These are phyloP conservation scores for Acacia crassicarpa DNA, from an alignment of 306 rosid species.

Conservation along the genomic window DNA sequence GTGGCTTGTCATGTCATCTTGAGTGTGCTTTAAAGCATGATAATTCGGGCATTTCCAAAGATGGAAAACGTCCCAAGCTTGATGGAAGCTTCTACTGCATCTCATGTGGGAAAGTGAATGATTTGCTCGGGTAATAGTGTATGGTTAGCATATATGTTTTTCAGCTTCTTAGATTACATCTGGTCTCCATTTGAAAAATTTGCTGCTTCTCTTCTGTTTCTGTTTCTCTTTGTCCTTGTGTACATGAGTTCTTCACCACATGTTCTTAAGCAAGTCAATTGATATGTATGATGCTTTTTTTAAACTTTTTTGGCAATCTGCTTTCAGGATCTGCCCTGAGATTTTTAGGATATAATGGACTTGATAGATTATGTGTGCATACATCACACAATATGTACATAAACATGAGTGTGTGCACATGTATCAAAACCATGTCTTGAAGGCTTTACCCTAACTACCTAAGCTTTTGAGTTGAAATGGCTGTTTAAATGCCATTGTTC, in stretches of 20 bases:
- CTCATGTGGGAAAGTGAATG: constrained; percentile 86
- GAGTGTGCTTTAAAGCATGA: constrained; percentile 88
- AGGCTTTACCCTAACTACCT: background rate
- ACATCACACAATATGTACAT: background rate
- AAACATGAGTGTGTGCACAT: background rate
- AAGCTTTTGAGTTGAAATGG: background rate
- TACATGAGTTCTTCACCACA: constrained; percentile 1
- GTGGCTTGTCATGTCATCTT: constrained; percentile 98
- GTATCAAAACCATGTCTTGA: background rate
- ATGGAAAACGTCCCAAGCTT: constrained; percentile 47
- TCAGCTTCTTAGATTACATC: constrained; percentile 24
- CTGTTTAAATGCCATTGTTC: background rate
- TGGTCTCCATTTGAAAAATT: constrained; percentile 16
- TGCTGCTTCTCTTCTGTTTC: background rate
- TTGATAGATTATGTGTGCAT: background rate
- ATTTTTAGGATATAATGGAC: background rate
- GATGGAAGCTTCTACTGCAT: constrained; percentile 91
- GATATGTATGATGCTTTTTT: background rate
- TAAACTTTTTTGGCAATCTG: background rate
- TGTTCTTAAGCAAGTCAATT: constrained; percentile 14
- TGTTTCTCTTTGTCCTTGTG: background rate
- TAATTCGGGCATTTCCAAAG: constrained; percentile 68
- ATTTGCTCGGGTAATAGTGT: constrained; percentile 80
- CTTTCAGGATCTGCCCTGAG: constrained; percentile 9
- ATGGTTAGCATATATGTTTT: constrained; percentile 17